phyloP scores from a whole-genome alignment of 169 alveolate genomes.

The Cryptosporidium parvum region DNA sequence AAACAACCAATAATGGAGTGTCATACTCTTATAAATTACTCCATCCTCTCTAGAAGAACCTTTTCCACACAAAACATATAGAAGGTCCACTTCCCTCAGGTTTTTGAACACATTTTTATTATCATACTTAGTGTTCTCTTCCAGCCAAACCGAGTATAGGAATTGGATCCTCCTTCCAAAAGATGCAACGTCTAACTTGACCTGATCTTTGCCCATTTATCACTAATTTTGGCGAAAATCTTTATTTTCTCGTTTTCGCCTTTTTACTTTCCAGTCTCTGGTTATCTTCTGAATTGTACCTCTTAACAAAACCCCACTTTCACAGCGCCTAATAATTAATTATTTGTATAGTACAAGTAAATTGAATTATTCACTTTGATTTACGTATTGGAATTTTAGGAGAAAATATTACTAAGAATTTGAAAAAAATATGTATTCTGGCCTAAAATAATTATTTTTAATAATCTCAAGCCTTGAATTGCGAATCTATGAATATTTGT shows the following conservation, averaged over 20 bases:
- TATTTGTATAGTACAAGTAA: not conserved
- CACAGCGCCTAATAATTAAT: conserved; percentile 20
- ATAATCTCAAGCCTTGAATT: too few relatives aligned
- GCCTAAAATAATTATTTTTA: not conserved
- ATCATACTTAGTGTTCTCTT: conserved; percentile 21
- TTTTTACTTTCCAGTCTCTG: conserved; percentile 56
- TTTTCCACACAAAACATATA: conserved; percentile 69
- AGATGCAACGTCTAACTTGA: conserved; percentile 47
- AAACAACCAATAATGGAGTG: conserved; percentile 84
- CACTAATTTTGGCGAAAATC: conserved; percentile 30
- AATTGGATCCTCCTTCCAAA: conserved; percentile 57
- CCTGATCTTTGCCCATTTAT: conserved; percentile 73
- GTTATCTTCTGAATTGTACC: not conserved
- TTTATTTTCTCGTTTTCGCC: conserved; percentile 15
- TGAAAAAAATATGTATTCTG: too few relatives aligned
- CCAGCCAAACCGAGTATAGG: conserved; percentile 60
- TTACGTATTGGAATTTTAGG: not conserved
- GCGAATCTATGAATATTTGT: not conserved
- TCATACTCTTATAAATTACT: conserved; percentile 61
- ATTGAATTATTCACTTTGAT: not conserved
- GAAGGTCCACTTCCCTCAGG: conserved; percentile 31
- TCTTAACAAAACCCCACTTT: conserved; percentile 44
- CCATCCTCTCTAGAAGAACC: conserved; percentile 75
- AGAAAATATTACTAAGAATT: not conserved
- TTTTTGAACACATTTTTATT: conserved; percentile 9